phyloP scores from a whole-genome alignment of 768 basidiomycete genomes.

The Hericium coralloides region DNA sequence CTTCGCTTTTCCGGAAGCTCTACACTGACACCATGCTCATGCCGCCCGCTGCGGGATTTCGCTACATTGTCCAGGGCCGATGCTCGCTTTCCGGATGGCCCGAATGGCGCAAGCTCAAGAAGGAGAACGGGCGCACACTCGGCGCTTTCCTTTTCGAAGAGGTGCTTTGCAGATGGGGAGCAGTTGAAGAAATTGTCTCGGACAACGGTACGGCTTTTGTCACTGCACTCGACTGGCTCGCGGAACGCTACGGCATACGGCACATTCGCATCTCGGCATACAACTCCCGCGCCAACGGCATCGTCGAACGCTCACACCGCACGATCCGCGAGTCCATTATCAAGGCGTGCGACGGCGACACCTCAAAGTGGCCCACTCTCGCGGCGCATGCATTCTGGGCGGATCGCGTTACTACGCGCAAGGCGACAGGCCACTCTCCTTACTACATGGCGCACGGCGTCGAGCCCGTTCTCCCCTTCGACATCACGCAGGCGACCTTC shows the following conservation, averaged over 20 bases:
- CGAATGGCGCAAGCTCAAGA: slow-evolving; percentile 21
- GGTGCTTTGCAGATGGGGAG: slow-evolving; percentile 31
- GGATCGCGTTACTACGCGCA: slow-evolving; percentile 23
- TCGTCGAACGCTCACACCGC: slow-evolving; percentile 23
- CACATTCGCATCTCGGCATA: slow-evolving; percentile 34
- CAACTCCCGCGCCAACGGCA: slow-evolving; percentile 34
- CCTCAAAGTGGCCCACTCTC: slow-evolving; percentile 23
- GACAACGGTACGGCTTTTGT: slow-evolving; percentile 32
- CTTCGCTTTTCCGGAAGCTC: slow-evolving; percentile 23
- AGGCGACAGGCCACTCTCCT: slow-evolving; percentile 24
- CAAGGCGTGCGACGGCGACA: slow-evolving; percentile 25
- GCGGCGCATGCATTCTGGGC: slow-evolving; percentile 27
- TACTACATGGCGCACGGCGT: slow-evolving; percentile 13
- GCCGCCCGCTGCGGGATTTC: slow-evolving; percentile 23
- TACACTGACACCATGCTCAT: slow-evolving; percentile 35
- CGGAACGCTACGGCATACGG: slow-evolving; percentile 22
- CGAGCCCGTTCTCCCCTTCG: slow-evolving; percentile 16
- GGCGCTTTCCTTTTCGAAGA: slow-evolving; percentile 28
- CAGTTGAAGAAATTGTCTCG: slow-evolving; percentile 27
- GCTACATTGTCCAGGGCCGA: slow-evolving; percentile 28
- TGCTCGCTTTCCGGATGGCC: slow-evolving; percentile 26
- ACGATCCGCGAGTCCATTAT: slow-evolving; percentile 26
- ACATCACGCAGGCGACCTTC: slow-evolving; percentile 15
- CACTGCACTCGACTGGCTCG: slow-evolving; percentile 16
- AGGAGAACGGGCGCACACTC: slow-evolving; percentile 20